Evolutionary conservation across 2,329 filamentous ascomycete species (phyloP).

Genomic region (Dothideomycetes sp.): DNA sequence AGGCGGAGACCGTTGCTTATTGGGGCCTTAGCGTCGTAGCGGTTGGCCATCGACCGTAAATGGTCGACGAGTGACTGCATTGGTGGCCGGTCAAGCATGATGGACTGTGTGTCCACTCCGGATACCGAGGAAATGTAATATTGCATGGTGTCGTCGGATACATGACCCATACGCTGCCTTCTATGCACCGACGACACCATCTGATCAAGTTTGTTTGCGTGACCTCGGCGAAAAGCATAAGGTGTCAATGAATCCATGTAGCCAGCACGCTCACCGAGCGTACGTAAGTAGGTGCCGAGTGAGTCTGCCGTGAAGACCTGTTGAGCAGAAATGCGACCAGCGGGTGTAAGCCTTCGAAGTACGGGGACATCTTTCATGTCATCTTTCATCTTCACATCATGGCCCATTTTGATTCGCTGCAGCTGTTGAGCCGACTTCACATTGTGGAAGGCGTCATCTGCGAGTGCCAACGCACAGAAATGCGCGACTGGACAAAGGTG

Average conservation of each 20-base stretch:
- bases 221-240: background rate
- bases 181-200: background rate
- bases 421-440: background rate
- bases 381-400: background rate
- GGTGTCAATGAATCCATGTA: background rate
- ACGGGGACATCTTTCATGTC: background rate
- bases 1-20: background rate
- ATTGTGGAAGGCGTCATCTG: background rate
- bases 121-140: background rate
- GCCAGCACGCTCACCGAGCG: background rate
- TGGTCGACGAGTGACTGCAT: background rate
- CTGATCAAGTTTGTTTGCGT: background rate
- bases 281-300: background rate
- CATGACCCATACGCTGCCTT: background rate
- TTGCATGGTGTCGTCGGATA: background rate
- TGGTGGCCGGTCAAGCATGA: background rate
- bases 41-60: background rate
- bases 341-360: background rate
- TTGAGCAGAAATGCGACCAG: background rate
- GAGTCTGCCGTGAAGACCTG: background rate
- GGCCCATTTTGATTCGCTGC: background rate
- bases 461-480: background rate
- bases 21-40: background rate
- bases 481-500: background rate
- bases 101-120: background rate